These are phyloP conservation scores for Lasiodiplodia gonubiensis DNA, from an alignment of 2,329 filamentous ascomycete species.

Conservation along the genomic window DNA sequence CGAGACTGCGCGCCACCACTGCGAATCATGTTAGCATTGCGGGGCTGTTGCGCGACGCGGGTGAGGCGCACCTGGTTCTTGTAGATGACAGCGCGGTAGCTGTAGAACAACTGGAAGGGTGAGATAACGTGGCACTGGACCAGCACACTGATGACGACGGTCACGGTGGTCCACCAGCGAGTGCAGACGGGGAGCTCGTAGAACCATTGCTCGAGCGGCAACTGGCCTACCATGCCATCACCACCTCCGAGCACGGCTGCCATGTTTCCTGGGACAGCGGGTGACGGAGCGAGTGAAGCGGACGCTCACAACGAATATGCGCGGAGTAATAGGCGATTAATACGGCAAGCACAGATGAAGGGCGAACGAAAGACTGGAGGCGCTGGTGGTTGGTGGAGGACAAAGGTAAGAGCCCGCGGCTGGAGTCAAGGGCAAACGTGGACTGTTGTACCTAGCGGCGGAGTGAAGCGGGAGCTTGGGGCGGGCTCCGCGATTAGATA, in stretches of 20 bases:
- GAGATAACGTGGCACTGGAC: constrained; percentile 93
- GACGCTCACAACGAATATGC: background rate
- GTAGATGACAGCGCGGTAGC: constrained; percentile 85
- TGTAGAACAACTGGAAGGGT: constrained; percentile 96
- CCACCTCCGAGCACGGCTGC: constrained; percentile 51
- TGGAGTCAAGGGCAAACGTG: constrained; percentile 18
- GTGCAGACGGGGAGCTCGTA: constrained; percentile 98
- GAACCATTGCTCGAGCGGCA: constrained; percentile 96
- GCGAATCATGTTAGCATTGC: constrained; percentile 4
- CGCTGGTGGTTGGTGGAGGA: background rate
- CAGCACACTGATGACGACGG: constrained; percentile 82
- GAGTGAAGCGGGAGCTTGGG: background rate
- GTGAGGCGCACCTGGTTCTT: constrained; percentile 78
- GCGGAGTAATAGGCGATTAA: background rate
- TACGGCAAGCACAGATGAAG: background rate
- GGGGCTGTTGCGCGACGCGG: background rate
- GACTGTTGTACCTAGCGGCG: constrained; percentile 11
- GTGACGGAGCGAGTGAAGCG: constrained; percentile 6
- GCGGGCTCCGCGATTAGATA: constrained; percentile 4
- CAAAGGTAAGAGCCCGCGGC: background rate
- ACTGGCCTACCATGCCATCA: constrained; percentile 57
- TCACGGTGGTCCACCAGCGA: constrained; percentile 94
- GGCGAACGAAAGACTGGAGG: background rate
- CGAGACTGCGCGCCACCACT: constrained; percentile 97
- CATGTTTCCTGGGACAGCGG: constrained; percentile 41